These are phyloP conservation scores for Trametes villosa DNA, from an alignment of 768 basidiomycete genomes.

Conservation along the genomic window DNA sequence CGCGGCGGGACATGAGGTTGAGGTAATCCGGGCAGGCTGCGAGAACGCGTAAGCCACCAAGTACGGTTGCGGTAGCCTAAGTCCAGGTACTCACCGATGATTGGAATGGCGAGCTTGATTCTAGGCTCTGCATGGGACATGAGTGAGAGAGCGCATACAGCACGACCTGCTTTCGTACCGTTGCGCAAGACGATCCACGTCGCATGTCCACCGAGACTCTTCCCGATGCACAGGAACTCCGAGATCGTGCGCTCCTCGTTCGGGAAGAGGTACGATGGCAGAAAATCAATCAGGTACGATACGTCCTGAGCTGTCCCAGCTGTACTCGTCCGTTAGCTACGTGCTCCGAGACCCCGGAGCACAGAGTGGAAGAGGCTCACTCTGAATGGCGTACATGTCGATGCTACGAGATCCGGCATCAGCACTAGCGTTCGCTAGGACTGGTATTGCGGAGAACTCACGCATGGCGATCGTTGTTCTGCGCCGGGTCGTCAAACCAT, in stretches of 20 bases:
- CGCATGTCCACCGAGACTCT: slow-evolving; percentile 85
- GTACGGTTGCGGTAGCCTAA: background rate
- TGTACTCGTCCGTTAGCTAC: slow-evolving; percentile 21
- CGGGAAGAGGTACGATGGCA: slow-evolving; percentile 77
- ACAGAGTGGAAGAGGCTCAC: slow-evolving; percentile 31
- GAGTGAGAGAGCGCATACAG: background rate
- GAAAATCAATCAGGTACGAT: slow-evolving; percentile 79
- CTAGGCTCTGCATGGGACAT: slow-evolving; percentile 42
- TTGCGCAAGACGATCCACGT: slow-evolving; percentile 71
- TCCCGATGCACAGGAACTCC: slow-evolving; percentile 74
- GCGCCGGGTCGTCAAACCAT: slow-evolving; percentile 39
- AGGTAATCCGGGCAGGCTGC: slow-evolving; percentile 77
- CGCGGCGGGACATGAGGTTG: slow-evolving; percentile 60
- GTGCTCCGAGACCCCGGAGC: background rate
- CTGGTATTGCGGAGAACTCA: no score
- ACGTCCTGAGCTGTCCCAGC: slow-evolving; percentile 76
- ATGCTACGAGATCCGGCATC: slow-evolving; percentile 34
- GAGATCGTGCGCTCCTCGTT: slow-evolving; percentile 58
- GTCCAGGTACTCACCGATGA: slow-evolving; percentile 31
- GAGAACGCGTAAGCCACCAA: slow-evolving; percentile 47
- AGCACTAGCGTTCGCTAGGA: no score
- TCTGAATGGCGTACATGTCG: slow-evolving; percentile 54
- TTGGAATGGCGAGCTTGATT: slow-evolving; percentile 47
- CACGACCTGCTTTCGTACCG: slow-evolving; percentile 37
- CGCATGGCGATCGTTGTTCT: slow-evolving; percentile 50